phyloP scores from a whole-genome alignment of 768 basidiomycete genomes.

The Phaeotremella fagi region DNA sequence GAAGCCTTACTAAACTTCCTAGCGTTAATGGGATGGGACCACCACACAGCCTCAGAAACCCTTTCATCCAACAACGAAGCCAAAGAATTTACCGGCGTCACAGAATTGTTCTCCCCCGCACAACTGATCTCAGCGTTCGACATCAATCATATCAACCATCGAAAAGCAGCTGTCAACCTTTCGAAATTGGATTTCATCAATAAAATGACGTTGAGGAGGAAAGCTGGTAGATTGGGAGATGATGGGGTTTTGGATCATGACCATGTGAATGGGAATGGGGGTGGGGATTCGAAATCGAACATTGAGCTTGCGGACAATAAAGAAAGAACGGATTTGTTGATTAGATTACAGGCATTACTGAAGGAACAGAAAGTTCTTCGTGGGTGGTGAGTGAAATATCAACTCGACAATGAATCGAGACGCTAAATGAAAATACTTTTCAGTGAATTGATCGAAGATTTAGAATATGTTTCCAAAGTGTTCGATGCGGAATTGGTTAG shows the following conservation, averaged over 20 bases:
- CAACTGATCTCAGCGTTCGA: slow-evolving; percentile 78
- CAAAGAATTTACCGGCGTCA: too few species aligned
- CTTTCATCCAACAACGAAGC: slow-evolving; percentile 15
- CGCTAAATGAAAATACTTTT: neutral
- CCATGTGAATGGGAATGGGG: too few species aligned
- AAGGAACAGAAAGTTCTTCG: slow-evolving; percentile 30
- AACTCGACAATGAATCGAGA: neutral
- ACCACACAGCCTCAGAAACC: slow-evolving; percentile 49
- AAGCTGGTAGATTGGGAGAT: slow-evolving; percentile 55
- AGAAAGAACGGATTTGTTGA: slow-evolving; percentile 55
- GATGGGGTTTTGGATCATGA: slow-evolving; percentile 22
- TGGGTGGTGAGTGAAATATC: slow-evolving; percentile 33
- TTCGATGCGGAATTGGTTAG: slow-evolving; percentile 53
- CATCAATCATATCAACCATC: slow-evolving; percentile 67
- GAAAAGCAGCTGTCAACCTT: slow-evolving; percentile 74
- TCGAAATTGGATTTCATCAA: slow-evolving; percentile 81
- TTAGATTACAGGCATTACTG: slow-evolving; percentile 50
- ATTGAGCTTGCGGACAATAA: slow-evolving; percentile 1
- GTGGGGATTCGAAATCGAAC: neutral
- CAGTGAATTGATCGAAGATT: slow-evolving; percentile 30
- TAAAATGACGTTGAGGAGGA: slow-evolving; percentile 70
- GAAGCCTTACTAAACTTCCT: slow-evolving; percentile 87
- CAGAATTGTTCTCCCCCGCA: slow-evolving; percentile 51
- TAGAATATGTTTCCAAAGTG: slow-evolving; percentile 60
- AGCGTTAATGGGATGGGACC: slow-evolving; percentile 90